Evolutionary conservation across 2,329 filamentous ascomycete genomes (phyloP).

Genomic region (Sporothrix schenckii): DNA sequence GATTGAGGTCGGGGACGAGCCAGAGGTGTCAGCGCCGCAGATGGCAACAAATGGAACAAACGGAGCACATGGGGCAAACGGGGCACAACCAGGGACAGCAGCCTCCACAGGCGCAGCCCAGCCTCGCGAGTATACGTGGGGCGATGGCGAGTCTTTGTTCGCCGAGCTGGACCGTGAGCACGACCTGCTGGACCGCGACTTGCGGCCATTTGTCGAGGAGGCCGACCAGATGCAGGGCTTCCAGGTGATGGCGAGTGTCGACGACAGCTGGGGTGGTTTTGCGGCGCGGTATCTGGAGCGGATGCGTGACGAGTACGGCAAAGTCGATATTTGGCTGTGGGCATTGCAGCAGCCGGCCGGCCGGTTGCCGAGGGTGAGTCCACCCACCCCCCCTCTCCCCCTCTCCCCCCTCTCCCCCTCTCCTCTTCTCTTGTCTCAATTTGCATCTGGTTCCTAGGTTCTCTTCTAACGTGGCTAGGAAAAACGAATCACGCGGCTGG

Average conservation of each 20-base stretch:
- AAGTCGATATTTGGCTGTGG: constrained; percentile 85
- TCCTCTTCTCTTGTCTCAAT: neutral
- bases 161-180: constrained; percentile 72
- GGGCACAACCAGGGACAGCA: neutral
- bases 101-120: neutral
- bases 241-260: constrained; percentile 71
- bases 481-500: constrained; percentile 65
- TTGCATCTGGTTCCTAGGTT: neutral
- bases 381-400: too few species aligned
- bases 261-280: constrained; percentile 84
- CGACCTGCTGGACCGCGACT: constrained; percentile 86
- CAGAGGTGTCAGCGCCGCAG: constrained; percentile 21
- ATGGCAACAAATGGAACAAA: neutral
- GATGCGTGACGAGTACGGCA: constrained; percentile 87
- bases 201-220: constrained; percentile 87
- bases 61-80: neutral
- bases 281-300: constrained; percentile 72
- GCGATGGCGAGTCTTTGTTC: constrained; percentile 75
- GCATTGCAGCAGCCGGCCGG: constrained; percentile 68
- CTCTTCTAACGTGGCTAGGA: constrained; percentile 48
- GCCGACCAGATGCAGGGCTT: constrained; percentile 90
- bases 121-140: constrained; percentile 52
- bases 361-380: constrained; percentile 56
- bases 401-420: neutral
- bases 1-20: constrained; percentile 63